Evolutionary conservation across 257 asterid species (phyloP).

Genomic region (Coffea eugenioides): DNA sequence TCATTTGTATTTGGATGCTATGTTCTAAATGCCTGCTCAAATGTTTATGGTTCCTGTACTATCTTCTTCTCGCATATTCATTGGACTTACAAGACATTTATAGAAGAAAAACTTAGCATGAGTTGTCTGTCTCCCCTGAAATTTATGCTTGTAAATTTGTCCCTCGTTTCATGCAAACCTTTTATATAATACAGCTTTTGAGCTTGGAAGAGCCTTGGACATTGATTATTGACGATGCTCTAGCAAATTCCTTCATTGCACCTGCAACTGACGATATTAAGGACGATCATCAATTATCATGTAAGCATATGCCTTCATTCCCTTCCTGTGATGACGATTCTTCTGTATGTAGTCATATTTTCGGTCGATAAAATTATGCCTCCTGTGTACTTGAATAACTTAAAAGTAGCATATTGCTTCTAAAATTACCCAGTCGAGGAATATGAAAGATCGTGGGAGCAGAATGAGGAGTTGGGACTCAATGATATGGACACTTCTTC

Average conservation of each 20-base stretch:
- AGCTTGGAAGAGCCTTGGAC: conserved; percentile 83
- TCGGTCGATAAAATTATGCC: neutral
- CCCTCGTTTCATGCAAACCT: neutral
- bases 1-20: too few relatives aligned
- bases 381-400: neutral
- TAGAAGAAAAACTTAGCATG: neutral
- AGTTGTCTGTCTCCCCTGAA: neutral
- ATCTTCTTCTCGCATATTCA: neutral
- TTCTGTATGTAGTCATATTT: neutral
- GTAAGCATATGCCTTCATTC: conserved; percentile 43
- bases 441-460: conserved; percentile 93
- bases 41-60: neutral
- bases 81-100: neutral
- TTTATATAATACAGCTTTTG: conserved; percentile 51
- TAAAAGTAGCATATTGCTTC: neutral
- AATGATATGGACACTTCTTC: conserved; percentile 91
- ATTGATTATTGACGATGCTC: conserved; percentile 80
- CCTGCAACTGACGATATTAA: conserved; percentile 74
- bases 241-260: conserved; percentile 84
- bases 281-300: conserved; percentile 64
- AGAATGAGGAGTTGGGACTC: conserved; percentile 91
- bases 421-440: conserved; percentile 53
- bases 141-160: neutral
- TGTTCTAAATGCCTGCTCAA: neutral
- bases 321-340: neutral